Evolutionary conservation across 371 early-diverging fungal species (phyloP), one percentile per base, ranked within the genome.

Genomic region (Umbelopsis sp.): DNA sequence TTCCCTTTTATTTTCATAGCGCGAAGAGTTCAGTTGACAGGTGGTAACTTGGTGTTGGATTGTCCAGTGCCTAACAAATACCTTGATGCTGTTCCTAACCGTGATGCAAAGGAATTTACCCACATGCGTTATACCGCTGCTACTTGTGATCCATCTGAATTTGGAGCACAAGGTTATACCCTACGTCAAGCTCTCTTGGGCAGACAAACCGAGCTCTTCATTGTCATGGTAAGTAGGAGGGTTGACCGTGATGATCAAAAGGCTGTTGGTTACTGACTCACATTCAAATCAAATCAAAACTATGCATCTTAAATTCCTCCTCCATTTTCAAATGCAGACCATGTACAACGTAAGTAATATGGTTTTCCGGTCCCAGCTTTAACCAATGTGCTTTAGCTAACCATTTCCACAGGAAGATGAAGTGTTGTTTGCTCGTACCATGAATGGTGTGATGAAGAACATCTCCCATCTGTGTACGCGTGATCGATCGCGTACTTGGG

Each of bases 361-460:
- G 24, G 22, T 22, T 52, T 51, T 71, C n/a, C 32, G 16, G 63
- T 25, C 24, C 12, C 6, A 14, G 11, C 37, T 52, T 65, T 37
- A n/a, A 22, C n/a, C 22, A 10, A 66, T 29, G 29, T 29, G 4
- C 22, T 22, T 22, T 20, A 66, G 18, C 12, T 24, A 24, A 51
- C 52, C 3, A 11, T 51, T 51, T 51, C 63, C 38, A 44, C 70
- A 88, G 88, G 96, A 97, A 84, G 94, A 94, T 74, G 94, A 93
- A 72, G 76, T 90, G 35, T 81, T 96, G 63, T 91, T 97, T 73
- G 88, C 89, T 69, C 89, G 96, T 70, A 93, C 97, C 11, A 88
- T 96, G 76, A 83, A 87, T 62, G 90, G 93, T 12, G 86, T 95
- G 64, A 90, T 92, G 86, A 94, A 92, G 75, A 97, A 97, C 80